A percentile compares a stretch with the other conserved stretches of the same genome.
These are phyloP conservation scores for Rasamsonia emersonii DNA, from an alignment of 2,329 filamentous ascomycete species.

Conservation along the genomic window DNA sequence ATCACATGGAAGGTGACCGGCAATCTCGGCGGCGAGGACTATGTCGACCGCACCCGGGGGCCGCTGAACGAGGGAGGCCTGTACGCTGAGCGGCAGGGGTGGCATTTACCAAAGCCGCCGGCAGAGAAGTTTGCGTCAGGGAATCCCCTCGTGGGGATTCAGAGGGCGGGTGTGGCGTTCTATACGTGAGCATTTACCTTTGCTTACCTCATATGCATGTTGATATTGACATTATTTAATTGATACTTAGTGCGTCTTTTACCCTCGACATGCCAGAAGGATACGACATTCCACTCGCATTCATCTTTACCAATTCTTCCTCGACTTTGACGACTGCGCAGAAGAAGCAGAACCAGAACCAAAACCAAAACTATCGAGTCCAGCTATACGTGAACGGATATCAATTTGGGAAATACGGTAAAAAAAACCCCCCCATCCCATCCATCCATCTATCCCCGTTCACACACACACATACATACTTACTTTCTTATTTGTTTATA, in stretches of 20 bases:
- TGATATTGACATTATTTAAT: no score
- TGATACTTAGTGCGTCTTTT: constrained; percentile 41
- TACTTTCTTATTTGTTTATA: no score
- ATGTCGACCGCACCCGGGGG: constrained; percentile 42
- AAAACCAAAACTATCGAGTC: constrained; percentile 52
- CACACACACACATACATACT: no score
- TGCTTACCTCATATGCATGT: no score
- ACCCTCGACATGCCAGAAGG: constrained; percentile 42
- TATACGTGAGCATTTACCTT: no score
- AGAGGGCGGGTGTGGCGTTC: constrained; percentile 42
- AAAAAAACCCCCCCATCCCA: no score
- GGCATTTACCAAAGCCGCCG: background rate
- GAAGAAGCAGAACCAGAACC: no score
- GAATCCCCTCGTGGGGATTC: constrained; percentile 32
- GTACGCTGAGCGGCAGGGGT: constrained; percentile 41
- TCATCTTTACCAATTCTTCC: constrained; percentile 41
- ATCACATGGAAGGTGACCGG: constrained; percentile 49
- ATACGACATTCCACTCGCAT: constrained; percentile 49
- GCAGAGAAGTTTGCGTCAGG: constrained; percentile 3
- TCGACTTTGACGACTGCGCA: constrained; percentile 56
- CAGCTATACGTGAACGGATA: constrained; percentile 67
- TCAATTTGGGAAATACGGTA: constrained; percentile 58
- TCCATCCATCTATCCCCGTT: no score
- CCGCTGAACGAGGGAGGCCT: constrained; percentile 51
- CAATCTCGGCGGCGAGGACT: constrained; percentile 49